Conservation (phyloP, 225 moss, liverwort and hornwort genomes). For the Polytrichum formosum region DNA sequence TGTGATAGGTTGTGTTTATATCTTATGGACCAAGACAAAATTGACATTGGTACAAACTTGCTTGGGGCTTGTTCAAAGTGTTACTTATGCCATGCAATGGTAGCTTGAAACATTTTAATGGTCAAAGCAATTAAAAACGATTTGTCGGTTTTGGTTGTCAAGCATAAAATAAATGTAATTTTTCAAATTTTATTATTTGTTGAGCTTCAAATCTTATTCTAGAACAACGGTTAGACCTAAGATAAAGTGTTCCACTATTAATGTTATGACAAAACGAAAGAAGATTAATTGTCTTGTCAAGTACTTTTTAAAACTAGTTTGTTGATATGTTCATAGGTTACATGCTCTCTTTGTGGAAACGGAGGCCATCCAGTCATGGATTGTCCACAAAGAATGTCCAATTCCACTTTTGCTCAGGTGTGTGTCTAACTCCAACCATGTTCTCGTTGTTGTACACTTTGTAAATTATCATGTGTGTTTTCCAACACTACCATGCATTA, state of each 20-base stretch:
- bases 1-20: neutral
- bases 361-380: slow-evolving; percentile 80
- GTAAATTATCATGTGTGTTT: too few species aligned
- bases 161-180: neutral
- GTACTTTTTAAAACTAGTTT: accelerated
- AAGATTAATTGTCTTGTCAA: too few species aligned
- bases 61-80: too few species aligned
- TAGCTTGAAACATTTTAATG: neutral
- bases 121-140: neutral
- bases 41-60: neutral
- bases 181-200: neutral
- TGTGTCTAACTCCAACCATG: neutral
- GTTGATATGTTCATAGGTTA: slow-evolving; percentile 30
- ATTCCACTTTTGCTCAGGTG: slow-evolving; percentile 25
- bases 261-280: neutral
- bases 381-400: slow-evolving; percentile 41
- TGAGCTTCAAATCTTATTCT: neutral
- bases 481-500: too few species aligned
- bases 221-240: neutral
- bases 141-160: too few species aligned
- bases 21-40: neutral
- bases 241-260: neutral
- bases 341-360: slow-evolving; percentile 73
- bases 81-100: too few species aligned
- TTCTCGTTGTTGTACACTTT: too few species aligned